Conservation (phyloP, 2,329 filamentous ascomycete species). For the Xylariomycetidae sp. region DNA sequence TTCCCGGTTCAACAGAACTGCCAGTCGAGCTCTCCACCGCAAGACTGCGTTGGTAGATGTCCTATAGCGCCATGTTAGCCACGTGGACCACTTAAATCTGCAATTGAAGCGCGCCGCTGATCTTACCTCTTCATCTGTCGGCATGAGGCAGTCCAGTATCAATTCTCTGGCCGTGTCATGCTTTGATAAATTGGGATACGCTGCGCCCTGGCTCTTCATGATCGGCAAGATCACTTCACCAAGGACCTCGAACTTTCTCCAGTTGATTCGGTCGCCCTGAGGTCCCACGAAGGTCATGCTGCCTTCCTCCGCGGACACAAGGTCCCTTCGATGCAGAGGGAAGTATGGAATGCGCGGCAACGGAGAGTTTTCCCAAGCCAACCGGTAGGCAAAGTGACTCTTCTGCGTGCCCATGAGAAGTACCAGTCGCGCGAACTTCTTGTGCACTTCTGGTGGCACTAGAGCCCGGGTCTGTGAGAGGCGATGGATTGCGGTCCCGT, state of each 20-base stretch:
- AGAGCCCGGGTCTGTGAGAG: conserved; percentile 73
- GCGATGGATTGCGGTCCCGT: conserved; percentile 78
- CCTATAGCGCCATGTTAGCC: conserved; percentile 33
- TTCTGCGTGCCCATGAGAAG: conserved; percentile 91
- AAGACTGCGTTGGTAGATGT: conserved; percentile 58
- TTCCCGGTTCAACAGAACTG: no score
- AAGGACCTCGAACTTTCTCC: conserved; percentile 96
- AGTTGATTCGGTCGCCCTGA: conserved; percentile 75
- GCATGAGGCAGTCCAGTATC: conserved; percentile 75
- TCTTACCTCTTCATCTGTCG: conserved; percentile 80
- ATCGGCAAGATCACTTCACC: conserved; percentile 86
- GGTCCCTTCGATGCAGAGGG: conserved; percentile 79
- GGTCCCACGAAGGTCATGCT: conserved; percentile 81
- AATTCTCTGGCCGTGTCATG: conserved; percentile 67
- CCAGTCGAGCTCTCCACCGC: conserved; percentile 49
- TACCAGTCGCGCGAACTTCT: conserved; percentile 80
- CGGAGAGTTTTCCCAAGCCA: conserved; percentile 95
- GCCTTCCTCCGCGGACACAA: conserved; percentile 88
- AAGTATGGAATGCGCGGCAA: conserved; percentile 89
- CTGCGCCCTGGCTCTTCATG: conserved; percentile 82
- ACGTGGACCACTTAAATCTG: not conserved
- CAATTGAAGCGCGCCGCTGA: not conserved
- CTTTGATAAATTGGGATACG: conserved; percentile 66
- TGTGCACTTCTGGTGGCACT: conserved; percentile 64
- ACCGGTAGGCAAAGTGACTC: conserved; percentile 89